A percentile compares a stretch with the other conserved stretches of the same genome.
Evolutionary conservation across 129 eudicot species (phyloP).

Genomic region (Helianthus annuus): DNA sequence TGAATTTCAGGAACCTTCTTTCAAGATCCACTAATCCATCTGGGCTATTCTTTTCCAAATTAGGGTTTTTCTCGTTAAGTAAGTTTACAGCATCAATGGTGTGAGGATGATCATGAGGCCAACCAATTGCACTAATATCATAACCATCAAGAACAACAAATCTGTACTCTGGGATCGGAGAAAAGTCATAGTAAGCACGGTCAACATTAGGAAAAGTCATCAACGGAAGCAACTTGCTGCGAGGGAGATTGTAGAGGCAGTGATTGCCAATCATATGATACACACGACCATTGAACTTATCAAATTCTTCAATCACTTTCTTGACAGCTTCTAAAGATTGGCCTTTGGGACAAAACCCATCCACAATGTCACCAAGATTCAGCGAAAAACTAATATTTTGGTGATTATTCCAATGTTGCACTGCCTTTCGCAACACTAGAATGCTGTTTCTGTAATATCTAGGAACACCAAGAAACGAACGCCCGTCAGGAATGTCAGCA

Average conservation of each 20-base stretch:
- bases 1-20: constrained; percentile 81
- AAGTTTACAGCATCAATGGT: constrained; percentile 59
- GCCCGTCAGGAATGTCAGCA: constrained; percentile 94
- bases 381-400: constrained; percentile 59
- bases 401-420: constrained; percentile 60
- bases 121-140: constrained; percentile 93
- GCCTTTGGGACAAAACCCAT: constrained; percentile 86
- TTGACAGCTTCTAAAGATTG: constrained; percentile 61
- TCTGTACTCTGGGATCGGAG: constrained; percentile 79
- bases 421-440: constrained; percentile 72
- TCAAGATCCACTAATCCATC: constrained; percentile 64
- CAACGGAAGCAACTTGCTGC: constrained; percentile 64
- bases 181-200: constrained; percentile 80
- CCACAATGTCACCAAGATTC: constrained; percentile 87
- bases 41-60: constrained; percentile 85
- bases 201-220: constrained; percentile 46
- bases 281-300: constrained; percentile 61
- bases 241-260: constrained; percentile 95
- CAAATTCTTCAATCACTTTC: constrained; percentile 65
- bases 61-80: constrained; percentile 74
- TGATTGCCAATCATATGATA: constrained; percentile 98
- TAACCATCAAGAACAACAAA: constrained; percentile 91
- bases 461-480: constrained; percentile 81
- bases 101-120: constrained; percentile 89
- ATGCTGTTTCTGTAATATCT: constrained; percentile 86